phyloP scores from a whole-genome alignment of 225 moss, liverwort and hornwort species.

The Sphagnum contortum region DNA sequence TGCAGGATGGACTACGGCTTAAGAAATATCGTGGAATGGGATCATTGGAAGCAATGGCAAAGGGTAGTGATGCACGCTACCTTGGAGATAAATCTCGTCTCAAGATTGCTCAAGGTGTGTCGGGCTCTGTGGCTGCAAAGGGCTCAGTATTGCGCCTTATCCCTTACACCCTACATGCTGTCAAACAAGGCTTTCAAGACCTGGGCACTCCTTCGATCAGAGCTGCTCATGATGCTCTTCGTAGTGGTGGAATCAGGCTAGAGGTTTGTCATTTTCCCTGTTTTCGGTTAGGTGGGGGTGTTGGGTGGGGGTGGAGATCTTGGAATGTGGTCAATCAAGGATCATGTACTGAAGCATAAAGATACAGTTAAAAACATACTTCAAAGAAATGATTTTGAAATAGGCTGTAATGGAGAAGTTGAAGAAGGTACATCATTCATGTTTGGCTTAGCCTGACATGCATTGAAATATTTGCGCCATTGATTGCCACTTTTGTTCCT shows the following conservation, averaged over 20 bases:
- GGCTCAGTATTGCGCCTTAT: conserved; percentile 67
- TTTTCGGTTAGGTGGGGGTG: neutral
- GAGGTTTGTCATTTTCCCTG: conserved; percentile 32
- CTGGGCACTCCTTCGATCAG: conserved; percentile 36
- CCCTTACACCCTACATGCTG: conserved; percentile 75
- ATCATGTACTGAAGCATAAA: too few relatives aligned
- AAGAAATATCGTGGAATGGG: conserved; percentile 92
- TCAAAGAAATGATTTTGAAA: too few relatives aligned
- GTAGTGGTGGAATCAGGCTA: conserved; percentile 42
- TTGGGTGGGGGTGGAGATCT: too few relatives aligned
- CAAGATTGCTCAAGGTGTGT: conserved; percentile 84
- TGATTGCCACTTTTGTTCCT: neutral
- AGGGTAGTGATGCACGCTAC: conserved; percentile 80
- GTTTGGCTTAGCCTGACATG: too few relatives aligned
- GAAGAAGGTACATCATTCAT: too few relatives aligned
- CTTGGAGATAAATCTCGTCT: conserved; percentile 55
- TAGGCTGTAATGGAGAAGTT: neutral
- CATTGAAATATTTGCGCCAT: neutral
- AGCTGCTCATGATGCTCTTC: conserved; percentile 11
- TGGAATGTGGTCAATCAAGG: too few relatives aligned
- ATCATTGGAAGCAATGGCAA: conserved; percentile 76
- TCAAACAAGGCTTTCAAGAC: conserved; percentile 74
- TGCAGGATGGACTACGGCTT: conserved; percentile 56
- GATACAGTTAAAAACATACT: too few relatives aligned
- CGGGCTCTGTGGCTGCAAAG: conserved; percentile 76